Evolutionary conservation across 192 early-diverging fungal species (phyloP).

Genomic region (Backusella circina): DNA sequence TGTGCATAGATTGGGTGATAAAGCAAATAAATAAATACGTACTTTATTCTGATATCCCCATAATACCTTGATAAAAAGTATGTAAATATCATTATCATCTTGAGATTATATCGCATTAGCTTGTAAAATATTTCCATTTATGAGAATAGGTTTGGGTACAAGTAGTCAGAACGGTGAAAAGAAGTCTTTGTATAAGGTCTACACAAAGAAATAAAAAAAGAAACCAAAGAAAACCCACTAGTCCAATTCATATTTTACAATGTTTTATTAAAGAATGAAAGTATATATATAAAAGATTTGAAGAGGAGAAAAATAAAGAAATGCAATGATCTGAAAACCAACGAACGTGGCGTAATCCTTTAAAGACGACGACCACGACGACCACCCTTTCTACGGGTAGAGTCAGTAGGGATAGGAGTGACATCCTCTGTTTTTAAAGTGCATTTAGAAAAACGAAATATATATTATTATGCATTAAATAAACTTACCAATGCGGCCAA

Average conservation of each 20-base stretch:
- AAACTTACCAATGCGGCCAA: conserved; percentile 88
- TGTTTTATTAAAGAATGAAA: background rate
- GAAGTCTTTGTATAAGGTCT: no score
- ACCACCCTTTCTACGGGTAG: conserved; percentile 98
- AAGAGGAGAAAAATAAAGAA: background rate
- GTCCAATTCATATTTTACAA: background rate
- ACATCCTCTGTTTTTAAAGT: conserved; percentile 74
- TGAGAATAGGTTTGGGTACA: no score
- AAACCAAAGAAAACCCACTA: background rate
- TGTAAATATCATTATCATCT: no score
- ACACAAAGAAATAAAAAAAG: background rate
- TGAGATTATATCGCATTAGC: no score
- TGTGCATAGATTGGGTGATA: background rate
- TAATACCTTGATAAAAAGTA: no score
- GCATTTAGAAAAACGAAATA: background rate
- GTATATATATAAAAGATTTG: background rate
- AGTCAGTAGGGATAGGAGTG: conserved; percentile 98
- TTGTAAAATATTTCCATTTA: no score
- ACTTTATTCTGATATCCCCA: background rate
- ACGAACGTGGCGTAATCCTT: conserved; percentile 19
- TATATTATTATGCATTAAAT: conserved; percentile 13
- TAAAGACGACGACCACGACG: conserved; percentile 99
- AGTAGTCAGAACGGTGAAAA: no score
- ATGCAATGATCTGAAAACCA: background rate
- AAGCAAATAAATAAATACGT: background rate